Percentiles rank a stretch among this genome's conserved stretches.
These are phyloP conservation scores for Ganoderma multipileum DNA, from an alignment of 1,284 basidiomycete species.

Conservation along the genomic window DNA sequence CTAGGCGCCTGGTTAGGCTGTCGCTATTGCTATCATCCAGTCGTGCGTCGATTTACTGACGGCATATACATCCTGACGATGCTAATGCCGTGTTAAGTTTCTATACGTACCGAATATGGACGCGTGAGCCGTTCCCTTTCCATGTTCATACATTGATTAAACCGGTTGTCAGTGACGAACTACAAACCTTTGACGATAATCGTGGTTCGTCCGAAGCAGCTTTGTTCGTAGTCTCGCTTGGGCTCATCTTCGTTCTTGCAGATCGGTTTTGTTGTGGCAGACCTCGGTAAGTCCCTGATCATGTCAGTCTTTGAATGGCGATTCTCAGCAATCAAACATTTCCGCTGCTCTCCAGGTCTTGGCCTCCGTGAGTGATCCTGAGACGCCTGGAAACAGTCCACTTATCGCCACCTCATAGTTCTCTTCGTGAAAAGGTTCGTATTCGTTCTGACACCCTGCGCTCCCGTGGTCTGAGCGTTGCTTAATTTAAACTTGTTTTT, in stretches of 20 bases:
- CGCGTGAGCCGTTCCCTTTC: slow-evolving; percentile 11
- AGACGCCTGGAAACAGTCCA: neutral
- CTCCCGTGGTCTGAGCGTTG: neutral
- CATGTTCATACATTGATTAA: neutral
- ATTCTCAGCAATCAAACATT: neutral
- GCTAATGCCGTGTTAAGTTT: slow-evolving; percentile 10
- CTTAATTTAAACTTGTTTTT: too few relatives aligned
- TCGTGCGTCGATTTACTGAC: slow-evolving; percentile 4
- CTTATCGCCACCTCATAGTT: slow-evolving; percentile 4
- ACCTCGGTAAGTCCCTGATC: slow-evolving; percentile 16
- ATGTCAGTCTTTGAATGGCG: neutral
- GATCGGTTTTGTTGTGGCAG: slow-evolving; percentile 13
- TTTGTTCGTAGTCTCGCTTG: neutral
- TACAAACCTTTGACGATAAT: slow-evolving; percentile 10
- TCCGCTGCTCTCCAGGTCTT: slow-evolving; percentile 6
- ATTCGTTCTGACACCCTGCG: neutral
- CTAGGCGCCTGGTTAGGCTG: slow-evolving; percentile 10
- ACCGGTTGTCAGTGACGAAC: slow-evolving; percentile 18
- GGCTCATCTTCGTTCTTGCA: neutral
- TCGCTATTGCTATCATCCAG: slow-evolving; percentile 22
- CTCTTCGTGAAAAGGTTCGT: slow-evolving; percentile 25
- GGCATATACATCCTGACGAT: neutral
- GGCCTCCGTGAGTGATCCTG: slow-evolving; percentile 16
- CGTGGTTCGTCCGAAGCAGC: slow-evolving; percentile 11
- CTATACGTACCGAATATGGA: slow-evolving; percentile 29